phyloP scores from a whole-genome alignment of 768 basidiomycete species.

The Termitomyces sp. region DNA sequence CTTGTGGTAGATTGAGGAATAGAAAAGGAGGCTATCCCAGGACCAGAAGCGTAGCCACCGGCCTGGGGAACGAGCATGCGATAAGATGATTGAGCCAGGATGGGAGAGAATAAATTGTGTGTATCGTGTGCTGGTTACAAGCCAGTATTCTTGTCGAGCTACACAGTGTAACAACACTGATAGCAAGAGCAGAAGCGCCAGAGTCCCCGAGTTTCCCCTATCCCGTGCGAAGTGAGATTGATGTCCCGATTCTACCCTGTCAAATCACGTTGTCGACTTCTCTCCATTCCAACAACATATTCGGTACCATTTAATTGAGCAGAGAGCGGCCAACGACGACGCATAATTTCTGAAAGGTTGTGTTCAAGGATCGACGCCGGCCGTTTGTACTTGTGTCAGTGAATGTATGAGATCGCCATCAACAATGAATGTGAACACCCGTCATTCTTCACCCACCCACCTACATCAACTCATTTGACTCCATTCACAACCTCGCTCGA shows the following conservation, averaged over 20 bases:
- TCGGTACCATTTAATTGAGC: neutral
- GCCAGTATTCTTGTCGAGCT: neutral
- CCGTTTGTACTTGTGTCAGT: constrained; percentile 5
- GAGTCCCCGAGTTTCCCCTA: constrained; percentile 22
- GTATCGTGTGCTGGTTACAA: constrained; percentile 1
- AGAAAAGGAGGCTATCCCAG: constrained; percentile 10
- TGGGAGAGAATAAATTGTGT: constrained; percentile 1
- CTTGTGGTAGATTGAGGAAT: constrained; percentile 7
- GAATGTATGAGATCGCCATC: constrained; percentile 9
- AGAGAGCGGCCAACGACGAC: neutral
- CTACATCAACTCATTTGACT: neutral
- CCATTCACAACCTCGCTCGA: too few species aligned
- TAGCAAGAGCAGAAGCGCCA: constrained; percentile 11
- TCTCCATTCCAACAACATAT: constrained; percentile 5
- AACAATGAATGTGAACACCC: constrained; percentile 1
- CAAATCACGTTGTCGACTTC: constrained; percentile 10
- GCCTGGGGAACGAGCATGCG: constrained; percentile 15
- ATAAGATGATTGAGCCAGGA: constrained; percentile 15
- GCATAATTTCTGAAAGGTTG: neutral
- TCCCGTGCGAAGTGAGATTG: constrained; percentile 17
- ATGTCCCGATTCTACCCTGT: constrained; percentile 20
- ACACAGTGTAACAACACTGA: neutral
- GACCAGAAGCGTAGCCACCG: constrained; percentile 10
- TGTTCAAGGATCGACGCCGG: constrained; percentile 2
- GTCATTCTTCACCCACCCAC: neutral